Evolutionary conservation across 257 asterid genomes (phyloP).

Genomic region (Asclepias syriaca): DNA sequence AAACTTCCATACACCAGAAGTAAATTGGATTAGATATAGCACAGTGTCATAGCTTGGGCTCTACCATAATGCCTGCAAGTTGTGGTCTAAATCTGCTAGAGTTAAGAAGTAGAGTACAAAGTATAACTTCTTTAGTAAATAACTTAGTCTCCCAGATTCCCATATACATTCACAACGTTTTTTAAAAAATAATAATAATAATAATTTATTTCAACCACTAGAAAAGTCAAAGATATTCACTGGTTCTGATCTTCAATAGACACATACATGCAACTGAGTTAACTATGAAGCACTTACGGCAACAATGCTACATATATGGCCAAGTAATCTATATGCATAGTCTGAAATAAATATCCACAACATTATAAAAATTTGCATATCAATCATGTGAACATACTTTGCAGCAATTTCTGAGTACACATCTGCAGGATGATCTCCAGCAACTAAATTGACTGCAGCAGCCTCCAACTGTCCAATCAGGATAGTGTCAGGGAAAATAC

Average conservation of each 20-base stretch:
- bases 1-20: not conserved
- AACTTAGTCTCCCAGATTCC: not conserved
- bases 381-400: conserved; percentile 44
- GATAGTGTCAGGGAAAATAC: conserved; percentile 21
- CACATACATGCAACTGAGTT: not conserved
- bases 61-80: not conserved
- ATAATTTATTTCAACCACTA: too few species aligned
- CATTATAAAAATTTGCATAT: not conserved
- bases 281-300: not conserved
- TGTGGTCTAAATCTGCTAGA: not conserved
- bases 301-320: not conserved
- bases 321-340: not conserved
- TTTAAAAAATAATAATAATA: too few species aligned
- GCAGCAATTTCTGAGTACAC: conserved; percentile 95
- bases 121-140: not conserved
- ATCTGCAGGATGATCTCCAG: conserved; percentile 86
- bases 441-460: conserved; percentile 90
- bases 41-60: not conserved
- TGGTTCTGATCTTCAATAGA: not conserved
- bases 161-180: not conserved
- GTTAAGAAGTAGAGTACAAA: not conserved
- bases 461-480: conserved; percentile 71
- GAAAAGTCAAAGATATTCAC: not conserved
- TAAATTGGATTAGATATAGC: not conserved
- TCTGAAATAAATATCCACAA: not conserved